Conservation (phyloP, 1,284 basidiomycete genomes). For the Butyriboletus regius region DNA sequence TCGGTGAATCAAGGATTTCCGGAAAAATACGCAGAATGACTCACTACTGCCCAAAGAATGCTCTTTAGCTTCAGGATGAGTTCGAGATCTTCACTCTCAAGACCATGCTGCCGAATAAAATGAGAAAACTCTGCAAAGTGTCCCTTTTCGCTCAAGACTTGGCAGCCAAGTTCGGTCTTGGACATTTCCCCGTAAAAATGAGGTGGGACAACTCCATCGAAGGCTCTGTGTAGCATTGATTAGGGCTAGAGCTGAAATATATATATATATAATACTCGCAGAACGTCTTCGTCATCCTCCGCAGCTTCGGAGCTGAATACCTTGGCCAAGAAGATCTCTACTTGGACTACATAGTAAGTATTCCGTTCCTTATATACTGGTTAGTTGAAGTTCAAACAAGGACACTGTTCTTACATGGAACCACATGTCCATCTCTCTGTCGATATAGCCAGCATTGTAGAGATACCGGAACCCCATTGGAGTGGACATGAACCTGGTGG, state of each 20-base stretch:
- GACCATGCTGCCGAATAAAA: slow-evolving; percentile 80
- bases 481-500: slow-evolving; percentile 83
- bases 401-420: slow-evolving; percentile 61
- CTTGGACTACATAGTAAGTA: slow-evolving; percentile 75
- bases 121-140: slow-evolving; percentile 89
- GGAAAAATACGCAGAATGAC: slow-evolving; percentile 28
- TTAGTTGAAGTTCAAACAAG: slow-evolving; percentile 7
- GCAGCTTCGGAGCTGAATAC: slow-evolving; percentile 56
- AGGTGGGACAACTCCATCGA: slow-evolving; percentile 81
- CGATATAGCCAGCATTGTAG: slow-evolving; percentile 85
- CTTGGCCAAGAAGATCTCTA: slow-evolving; percentile 78
- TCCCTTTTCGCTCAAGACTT: slow-evolving; percentile 80
- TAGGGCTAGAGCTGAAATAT: not conserved
- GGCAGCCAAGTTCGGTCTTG: slow-evolving; percentile 90
- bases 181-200: slow-evolving; percentile 98
- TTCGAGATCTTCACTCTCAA: slow-evolving; percentile 76
- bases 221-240: slow-evolving; percentile 42
- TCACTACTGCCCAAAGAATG: slow-evolving; percentile 90
- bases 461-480: slow-evolving; percentile 88
- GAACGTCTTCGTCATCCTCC: slow-evolving; percentile 60
- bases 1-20: not conserved
- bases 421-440: slow-evolving; percentile 93
- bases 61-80: slow-evolving; percentile 88
- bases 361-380: slow-evolving; percentile 64
- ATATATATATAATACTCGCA: slow-evolving; percentile 37